phyloP scores from a whole-genome alignment of 1,284 basidiomycete species.

The Puccinia brachypodii region DNA sequence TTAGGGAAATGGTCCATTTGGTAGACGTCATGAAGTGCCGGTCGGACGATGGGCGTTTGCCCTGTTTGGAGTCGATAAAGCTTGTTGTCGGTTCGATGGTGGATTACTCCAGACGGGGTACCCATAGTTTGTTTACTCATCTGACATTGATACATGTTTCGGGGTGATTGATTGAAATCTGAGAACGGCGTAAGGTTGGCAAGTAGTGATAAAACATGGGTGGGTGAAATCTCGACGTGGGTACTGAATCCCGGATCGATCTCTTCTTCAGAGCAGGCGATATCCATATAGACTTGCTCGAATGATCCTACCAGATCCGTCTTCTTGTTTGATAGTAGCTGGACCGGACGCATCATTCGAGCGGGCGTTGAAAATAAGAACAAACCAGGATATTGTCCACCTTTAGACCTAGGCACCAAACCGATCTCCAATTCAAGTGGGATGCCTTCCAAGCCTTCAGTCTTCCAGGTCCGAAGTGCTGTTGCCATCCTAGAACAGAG shows the following conservation, averaged over 20 bases:
- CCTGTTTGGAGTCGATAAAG: constrained; percentile 93
- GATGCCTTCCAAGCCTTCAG: constrained; percentile 76
- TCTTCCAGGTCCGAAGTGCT: constrained; percentile 91
- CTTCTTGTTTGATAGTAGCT: constrained; percentile 78
- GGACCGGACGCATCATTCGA: constrained; percentile 98
- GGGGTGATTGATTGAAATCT: constrained; percentile 83
- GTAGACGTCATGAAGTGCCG: constrained; percentile 88
- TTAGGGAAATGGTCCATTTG: constrained; percentile 99
- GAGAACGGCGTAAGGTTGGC: constrained; percentile 69
- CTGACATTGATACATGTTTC: constrained; percentile 68
- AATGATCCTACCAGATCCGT: constrained; percentile 93
- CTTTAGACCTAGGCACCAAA: constrained; percentile 80
- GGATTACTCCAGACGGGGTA: constrained; percentile 86
- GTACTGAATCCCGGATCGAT: constrained; percentile 74
- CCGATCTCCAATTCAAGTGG: constrained; percentile 96
- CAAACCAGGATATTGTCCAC: constrained; percentile 94
- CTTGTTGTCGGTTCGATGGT: constrained; percentile 96
- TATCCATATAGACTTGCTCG: constrained; percentile 99
- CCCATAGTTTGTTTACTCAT: constrained; percentile 99
- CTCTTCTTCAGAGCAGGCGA: constrained; percentile 87
- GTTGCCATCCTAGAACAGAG: constrained; percentile 78
- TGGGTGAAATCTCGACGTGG: constrained; percentile 91
- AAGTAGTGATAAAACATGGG: constrained; percentile 83
- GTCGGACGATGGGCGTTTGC: constrained; percentile 92
- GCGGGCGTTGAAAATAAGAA: constrained; percentile 86